Evolutionary conservation across 345 rosid genomes (phyloP), one percentile per base, ranked within the genome.

Genomic region (Diplotaxis tenuifolia): DNA sequence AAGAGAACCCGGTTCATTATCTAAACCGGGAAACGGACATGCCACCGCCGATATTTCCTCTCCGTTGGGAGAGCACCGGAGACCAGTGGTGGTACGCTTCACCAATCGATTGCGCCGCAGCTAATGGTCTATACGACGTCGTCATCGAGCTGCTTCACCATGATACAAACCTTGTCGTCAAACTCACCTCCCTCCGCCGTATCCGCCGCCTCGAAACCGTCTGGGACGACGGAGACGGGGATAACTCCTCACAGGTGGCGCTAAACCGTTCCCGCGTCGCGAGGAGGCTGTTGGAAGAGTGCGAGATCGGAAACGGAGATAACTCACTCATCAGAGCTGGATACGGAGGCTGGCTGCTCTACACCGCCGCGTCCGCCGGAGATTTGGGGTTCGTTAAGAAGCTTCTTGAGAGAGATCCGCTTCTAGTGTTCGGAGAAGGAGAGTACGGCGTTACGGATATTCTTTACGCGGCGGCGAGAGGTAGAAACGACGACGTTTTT

Each of bases 31-130:
- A 1, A 10, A 22, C 3, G 9, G 10, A 47, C 58, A 91, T 94
- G 93, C 88, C 96, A 59, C 92, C 92, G 34, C 80, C 83, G 7
- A 79, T 84, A 82, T 95, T 95, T 79, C 93, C 99, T 52, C 97
- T 95, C 21, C 87, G 96, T 18, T 95, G 99, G 99, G 97, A 95
- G 62, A 95, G 99, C 82, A 95, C 97, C 4, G 97, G 97, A 16
- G 97, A 95, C 72, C 99, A 89, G 67, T 95, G 99, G 99, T 95
- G 99, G 99, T 95, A 85, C 66, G 99, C 92, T 14, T 88, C 96
- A 4, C 99, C 99, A 1, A 91, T 95, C 18, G 99, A 95, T 64
- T 91, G 89, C 66, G 99, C 96, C n/a, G 97, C 96, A 1, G 99
- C 99, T 0, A 89, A 95, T 54, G 99, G 99, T 42, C 84, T 87